These are phyloP conservation scores for Butyriboletus appendiculatus DNA, from an alignment of 1,284 basidiomycete species.

Conservation along the genomic window DNA sequence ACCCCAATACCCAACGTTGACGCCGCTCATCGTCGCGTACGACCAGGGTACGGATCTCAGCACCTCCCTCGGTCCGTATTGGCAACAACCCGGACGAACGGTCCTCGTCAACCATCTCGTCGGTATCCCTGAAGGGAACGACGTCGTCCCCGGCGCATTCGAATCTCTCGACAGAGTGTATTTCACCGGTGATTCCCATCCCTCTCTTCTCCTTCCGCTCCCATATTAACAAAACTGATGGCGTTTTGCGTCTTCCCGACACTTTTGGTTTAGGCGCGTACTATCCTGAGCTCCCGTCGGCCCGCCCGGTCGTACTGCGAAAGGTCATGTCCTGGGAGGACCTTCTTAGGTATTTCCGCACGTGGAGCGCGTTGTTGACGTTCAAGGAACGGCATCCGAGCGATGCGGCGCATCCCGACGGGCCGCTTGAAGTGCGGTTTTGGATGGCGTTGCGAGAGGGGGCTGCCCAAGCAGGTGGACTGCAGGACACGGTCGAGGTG, in stretches of 20 bases:
- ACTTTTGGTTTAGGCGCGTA: conserved; percentile 33
- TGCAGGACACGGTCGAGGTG: conserved; percentile 52
- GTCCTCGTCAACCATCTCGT: conserved; percentile 73
- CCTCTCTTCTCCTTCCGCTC: background rate
- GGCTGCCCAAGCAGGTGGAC: conserved; percentile 31
- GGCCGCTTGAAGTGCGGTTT: conserved; percentile 67
- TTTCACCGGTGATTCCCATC: conserved; percentile 46
- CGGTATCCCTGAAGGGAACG: conserved; percentile 61
- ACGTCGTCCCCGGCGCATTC: conserved; percentile 36
- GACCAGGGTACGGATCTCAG: conserved; percentile 53
- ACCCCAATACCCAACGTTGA: conserved; percentile 56
- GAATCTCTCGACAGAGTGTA: conserved; percentile 51
- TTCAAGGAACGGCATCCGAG: conserved; percentile 47
- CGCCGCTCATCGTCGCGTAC: conserved; percentile 61
- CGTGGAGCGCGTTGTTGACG: conserved; percentile 17
- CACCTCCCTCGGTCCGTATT: conserved; percentile 69
- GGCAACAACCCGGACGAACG: conserved; percentile 75
- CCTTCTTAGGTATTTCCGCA: conserved; percentile 6
- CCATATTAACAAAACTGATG: background rate
- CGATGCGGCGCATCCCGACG: conserved; percentile 48
- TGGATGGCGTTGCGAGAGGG: conserved; percentile 50
- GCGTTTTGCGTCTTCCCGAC: background rate
- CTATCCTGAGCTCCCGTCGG: conserved; percentile 44
- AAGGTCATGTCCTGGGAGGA: conserved; percentile 7
- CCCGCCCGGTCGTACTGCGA: conserved; percentile 45